These are phyloP conservation scores for Sinapis alba DNA, from an alignment of 441 rosid genomes.

Conservation along the genomic window DNA sequence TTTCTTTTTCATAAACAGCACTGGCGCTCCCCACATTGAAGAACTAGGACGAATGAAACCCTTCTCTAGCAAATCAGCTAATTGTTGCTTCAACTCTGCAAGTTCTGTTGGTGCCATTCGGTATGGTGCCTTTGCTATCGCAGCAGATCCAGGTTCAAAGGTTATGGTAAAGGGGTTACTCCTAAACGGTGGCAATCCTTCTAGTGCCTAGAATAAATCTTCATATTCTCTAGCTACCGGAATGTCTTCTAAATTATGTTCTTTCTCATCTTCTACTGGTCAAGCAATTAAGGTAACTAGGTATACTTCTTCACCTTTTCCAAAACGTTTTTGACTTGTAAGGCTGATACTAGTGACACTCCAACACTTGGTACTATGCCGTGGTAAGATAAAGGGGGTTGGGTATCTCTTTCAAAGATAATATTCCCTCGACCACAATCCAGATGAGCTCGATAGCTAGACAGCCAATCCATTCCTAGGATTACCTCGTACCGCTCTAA, in stretches of 20 bases:
- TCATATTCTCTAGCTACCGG: background rate
- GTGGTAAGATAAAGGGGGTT: background rate
- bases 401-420: too few species aligned
- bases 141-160: background rate
- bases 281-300: background rate
- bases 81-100: background rate
- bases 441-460: too few species aligned
- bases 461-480: too few species aligned
- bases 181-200: background rate
- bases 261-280: background rate
- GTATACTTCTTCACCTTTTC: background rate
- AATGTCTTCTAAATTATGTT: background rate
- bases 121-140: background rate
- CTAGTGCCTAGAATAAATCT: background rate
- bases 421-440: too few species aligned
- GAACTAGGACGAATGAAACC: background rate
- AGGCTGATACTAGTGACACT: background rate
- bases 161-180: background rate
- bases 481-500: too few species aligned
- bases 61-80: background rate
- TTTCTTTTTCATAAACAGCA: background rate
- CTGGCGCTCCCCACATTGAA: background rate
- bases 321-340: too few species aligned
- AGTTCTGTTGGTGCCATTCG: background rate
- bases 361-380: background rate